Conservation (phyloP, 129 eudicot species). For the Tanacetum coccineum region DNA sequence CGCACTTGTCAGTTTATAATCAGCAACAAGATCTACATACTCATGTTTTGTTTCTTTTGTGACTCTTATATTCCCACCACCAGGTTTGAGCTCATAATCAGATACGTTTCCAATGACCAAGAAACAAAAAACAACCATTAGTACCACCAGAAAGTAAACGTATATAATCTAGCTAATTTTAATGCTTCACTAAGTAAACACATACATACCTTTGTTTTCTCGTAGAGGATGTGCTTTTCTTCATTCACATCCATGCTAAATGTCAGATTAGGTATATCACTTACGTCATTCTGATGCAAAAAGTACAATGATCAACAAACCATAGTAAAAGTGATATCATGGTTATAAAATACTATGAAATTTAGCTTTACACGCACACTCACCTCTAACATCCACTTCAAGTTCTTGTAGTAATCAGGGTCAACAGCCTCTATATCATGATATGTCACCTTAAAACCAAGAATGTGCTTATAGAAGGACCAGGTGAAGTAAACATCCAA, state of each 20-base stretch:
- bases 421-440: slow-evolving; percentile 5
- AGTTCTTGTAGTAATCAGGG: slow-evolving; percentile 11
- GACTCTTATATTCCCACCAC: slow-evolving; percentile 1
- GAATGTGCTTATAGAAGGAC: too few species aligned
- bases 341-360: too few species aligned
- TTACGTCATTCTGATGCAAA: too few species aligned
- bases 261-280: too few species aligned
- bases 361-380: background rate
- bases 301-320: too few species aligned
- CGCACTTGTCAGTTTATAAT: background rate
- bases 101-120: too few species aligned
- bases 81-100: slow-evolving; percentile 2
- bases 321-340: too few species aligned
- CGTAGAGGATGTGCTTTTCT: too few species aligned
- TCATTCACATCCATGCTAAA: too few species aligned
- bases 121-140: background rate
- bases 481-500: too few species aligned
- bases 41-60: slow-evolving; percentile 7
- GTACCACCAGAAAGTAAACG: background rate
- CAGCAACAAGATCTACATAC: slow-evolving; percentile 2
- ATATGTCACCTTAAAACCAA: slow-evolving; percentile 3
- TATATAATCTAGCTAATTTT: background rate
- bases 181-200: background rate
- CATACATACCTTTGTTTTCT: too few species aligned
- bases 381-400: slow-evolving; percentile 14